Conservation (phyloP, 2,329 filamentous ascomycete species). For the Scleromitrula shiraiana region DNA sequence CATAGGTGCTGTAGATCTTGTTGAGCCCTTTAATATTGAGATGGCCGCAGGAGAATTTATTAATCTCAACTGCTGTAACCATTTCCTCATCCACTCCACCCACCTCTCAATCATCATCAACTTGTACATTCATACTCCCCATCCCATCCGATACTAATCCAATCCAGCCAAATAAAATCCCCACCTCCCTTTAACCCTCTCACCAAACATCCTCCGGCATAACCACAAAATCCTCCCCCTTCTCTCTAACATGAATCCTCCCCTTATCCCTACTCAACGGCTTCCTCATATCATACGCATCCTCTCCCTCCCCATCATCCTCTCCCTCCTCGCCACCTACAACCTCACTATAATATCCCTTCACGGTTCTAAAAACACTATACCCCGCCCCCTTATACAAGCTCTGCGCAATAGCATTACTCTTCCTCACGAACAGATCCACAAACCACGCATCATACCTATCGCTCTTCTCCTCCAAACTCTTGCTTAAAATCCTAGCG, state of each 20-base stretch:
- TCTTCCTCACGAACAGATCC: slow-evolving; percentile 84
- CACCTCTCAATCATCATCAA: too few species aligned
- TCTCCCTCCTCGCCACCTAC: slow-evolving; percentile 58
- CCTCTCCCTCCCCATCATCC: slow-evolving; percentile 66
- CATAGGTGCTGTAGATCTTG: too few species aligned
- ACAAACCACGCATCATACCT: slow-evolving; percentile 87
- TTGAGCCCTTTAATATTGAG: too few species aligned
- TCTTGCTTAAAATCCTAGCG: slow-evolving; percentile 72
- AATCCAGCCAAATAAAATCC: too few species aligned
- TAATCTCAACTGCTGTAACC: too few species aligned
- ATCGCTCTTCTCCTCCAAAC: slow-evolving; percentile 76
- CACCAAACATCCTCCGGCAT: slow-evolving; percentile 81
- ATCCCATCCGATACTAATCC: too few species aligned
- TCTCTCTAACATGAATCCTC: slow-evolving; percentile 65
- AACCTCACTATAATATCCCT: slow-evolving; percentile 89
- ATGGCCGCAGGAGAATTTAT: too few species aligned
- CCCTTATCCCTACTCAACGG: slow-evolving; percentile 73
- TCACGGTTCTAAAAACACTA: slow-evolving; percentile 78
- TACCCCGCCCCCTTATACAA: slow-evolving; percentile 93
- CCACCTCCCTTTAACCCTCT: background rate
- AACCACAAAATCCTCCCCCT: slow-evolving; percentile 74
- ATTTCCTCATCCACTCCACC: too few species aligned
- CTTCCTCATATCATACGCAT: slow-evolving; percentile 97
- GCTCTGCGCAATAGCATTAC: slow-evolving; percentile 77
- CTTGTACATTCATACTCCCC: too few species aligned